Base-by-base conservation (phyloP, 495 filamentous ascomycete genomes). In the Aspergillus heteromorphus region DNA sequence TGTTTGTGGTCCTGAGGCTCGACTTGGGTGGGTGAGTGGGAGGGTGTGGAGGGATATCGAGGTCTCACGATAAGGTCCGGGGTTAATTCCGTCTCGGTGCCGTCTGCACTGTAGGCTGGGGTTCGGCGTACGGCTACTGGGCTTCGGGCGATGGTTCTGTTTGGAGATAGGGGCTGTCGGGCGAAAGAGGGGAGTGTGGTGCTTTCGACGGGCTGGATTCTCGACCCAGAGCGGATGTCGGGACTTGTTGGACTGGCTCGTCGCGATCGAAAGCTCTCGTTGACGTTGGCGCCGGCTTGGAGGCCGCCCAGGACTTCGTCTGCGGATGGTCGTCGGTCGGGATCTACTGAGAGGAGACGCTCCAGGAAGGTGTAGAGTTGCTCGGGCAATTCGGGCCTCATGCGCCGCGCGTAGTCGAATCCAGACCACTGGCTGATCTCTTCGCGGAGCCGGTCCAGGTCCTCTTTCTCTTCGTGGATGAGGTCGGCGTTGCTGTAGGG, bases 341-440 rank as follows among this genome's bases (percentile, higher is more conserved):
- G 90, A 58, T 92, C 78, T 6, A 95, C 78, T 0, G 90, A 83
- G 6, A 97, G 80, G 14, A 98, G 77, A 27, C 83, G 80, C 67
- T 89, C 87, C 1, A 98, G 75, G 54, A 91, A 85, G 25, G 83
- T 81, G 65, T 97, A 98, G 0, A 98, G 80, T 64, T 85, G 87
- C 36, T 91, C 82, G 0, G 95, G 93, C 1, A 97, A 77, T 56
- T 97, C 93, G 2, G 87, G 80, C 11, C 93, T 80, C 51, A 87
- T 80, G 45, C 79, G 70, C 31, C 82, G 77, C 56, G 86, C 83
- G 45, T 92, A 87, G 49, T 89, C 83, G 51, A 97, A 92, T 0
- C 93, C 93, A 38, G 83, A 72, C 91, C 92, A 98, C 34, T 82
- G 76, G 18, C 82, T 83, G 50, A 98, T 97, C 67, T 98, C 93